Conservation (phyloP, 139 green algal genomes). For the Chlorella sp. region DNA sequence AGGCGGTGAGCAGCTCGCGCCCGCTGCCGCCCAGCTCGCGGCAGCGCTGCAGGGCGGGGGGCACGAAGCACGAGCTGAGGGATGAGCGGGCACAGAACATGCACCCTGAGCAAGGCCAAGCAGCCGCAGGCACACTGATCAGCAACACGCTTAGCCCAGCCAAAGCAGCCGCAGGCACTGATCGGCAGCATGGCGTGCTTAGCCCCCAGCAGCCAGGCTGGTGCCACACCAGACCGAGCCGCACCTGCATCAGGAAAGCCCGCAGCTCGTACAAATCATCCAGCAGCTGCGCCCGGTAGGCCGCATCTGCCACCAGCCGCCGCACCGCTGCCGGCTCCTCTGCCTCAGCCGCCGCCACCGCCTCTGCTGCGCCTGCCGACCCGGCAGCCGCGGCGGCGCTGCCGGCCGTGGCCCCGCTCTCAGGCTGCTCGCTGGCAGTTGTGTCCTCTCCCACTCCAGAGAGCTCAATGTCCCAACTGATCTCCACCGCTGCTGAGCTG, state of each 20-base stretch:
- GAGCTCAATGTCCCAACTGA: slow-evolving; percentile 76
- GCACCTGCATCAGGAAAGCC: slow-evolving; percentile 41
- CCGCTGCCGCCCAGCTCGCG: slow-evolving; percentile 7
- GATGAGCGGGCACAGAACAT: neutral
- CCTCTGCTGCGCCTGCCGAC: neutral
- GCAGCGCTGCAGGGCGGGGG: neutral
- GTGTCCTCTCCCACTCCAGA: slow-evolving; percentile 38
- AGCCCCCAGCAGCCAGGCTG: too few species aligned
- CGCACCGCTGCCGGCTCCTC: slow-evolving; percentile 2
- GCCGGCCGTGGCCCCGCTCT: neutral
- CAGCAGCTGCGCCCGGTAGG: slow-evolving; percentile 34
- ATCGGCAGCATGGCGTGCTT: too few species aligned
- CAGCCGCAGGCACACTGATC: too few species aligned
- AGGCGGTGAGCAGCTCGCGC: slow-evolving; percentile 11
- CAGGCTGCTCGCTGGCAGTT: neutral
- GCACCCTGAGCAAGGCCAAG: too few species aligned
- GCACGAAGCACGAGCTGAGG: neutral
- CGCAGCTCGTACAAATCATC: slow-evolving; percentile 45
- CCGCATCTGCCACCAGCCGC: slow-evolving; percentile 33
- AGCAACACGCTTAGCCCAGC: too few species aligned
- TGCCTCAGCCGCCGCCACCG: neutral
- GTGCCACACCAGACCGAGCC: too few species aligned
- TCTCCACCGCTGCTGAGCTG: slow-evolving; percentile 11
- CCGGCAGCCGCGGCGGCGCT: neutral
- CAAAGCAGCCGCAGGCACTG: too few species aligned